phyloP scores from a whole-genome alignment of 2,329 filamentous ascomycete genomes.

The Aureobasidium sp. region DNA sequence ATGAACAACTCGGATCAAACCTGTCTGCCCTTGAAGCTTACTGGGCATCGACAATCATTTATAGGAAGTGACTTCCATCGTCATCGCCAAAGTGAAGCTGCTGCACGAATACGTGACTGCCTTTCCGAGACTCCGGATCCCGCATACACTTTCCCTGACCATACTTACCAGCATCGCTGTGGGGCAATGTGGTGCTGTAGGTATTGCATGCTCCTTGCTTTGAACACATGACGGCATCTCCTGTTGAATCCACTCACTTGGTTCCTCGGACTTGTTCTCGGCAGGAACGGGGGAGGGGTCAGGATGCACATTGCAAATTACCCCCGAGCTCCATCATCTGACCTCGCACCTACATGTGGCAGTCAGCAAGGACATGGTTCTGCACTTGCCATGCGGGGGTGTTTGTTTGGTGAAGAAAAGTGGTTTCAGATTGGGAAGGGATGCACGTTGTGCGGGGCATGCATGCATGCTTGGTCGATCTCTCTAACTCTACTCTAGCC shows the following conservation, averaged over 20 bases:
- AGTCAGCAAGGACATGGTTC: neutral
- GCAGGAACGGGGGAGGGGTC: neutral
- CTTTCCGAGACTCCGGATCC: neutral
- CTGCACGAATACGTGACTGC: neutral
- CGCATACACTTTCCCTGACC: neutral
- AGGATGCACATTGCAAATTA: neutral
- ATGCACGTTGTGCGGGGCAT: constrained; percentile 9
- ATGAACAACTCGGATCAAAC: neutral
- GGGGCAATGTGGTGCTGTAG: neutral
- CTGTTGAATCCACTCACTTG: neutral
- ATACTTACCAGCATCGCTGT: neutral
- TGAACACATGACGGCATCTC: neutral
- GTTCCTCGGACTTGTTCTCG: neutral
- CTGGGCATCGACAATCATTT: constrained; percentile 6
- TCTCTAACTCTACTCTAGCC: neutral
- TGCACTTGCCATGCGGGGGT: constrained; percentile 9
- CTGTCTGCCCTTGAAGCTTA: neutral
- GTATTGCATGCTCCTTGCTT: constrained; percentile 3
- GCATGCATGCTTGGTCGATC: constrained; percentile 3
- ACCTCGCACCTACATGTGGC: neutral
- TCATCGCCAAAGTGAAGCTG: neutral
- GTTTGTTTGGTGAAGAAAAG: constrained; percentile 1
- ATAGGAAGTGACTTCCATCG: neutral
- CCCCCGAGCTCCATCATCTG: neutral
- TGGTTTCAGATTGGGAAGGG: constrained; percentile 2